Percentiles rank a stretch among this genome's conserved stretches.
These are phyloP conservation scores for Pyrus bretschneideri DNA, from an alignment of 306 rosid genomes.

Conservation along the genomic window DNA sequence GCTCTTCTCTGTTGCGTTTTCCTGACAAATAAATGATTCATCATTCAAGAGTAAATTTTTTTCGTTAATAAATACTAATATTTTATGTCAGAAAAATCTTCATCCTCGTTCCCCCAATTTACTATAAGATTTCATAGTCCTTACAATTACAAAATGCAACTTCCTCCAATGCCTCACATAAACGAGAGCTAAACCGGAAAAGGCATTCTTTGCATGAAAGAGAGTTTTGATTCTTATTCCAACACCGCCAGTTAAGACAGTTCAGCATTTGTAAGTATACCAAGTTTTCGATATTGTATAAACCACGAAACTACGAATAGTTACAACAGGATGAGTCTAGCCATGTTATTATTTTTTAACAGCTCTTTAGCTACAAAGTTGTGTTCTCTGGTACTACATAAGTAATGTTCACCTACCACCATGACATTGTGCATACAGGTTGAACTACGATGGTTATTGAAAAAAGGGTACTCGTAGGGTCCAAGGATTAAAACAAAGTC, in stretches of 20 bases:
- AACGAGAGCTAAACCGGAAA: background rate
- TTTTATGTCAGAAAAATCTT: background rate
- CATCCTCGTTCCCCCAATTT: background rate
- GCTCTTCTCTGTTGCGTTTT: constrained; percentile 54
- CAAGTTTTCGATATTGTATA: background rate
- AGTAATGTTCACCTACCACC: background rate
- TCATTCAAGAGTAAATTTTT: constrained; percentile 10
- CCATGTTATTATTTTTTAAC: background rate
- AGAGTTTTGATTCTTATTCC: background rate
- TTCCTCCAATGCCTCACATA: background rate
- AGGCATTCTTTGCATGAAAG: background rate
- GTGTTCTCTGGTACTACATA: background rate
- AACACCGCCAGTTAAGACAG: background rate
- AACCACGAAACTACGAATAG: background rate
- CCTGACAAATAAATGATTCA: constrained; percentile 50
- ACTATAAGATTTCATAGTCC: background rate
- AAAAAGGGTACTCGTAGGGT: background rate
- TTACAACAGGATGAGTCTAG: background rate
- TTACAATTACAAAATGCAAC: background rate
- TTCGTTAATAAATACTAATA: background rate
- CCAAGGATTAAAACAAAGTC: background rate
- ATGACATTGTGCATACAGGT: background rate
- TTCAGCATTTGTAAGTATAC: background rate
- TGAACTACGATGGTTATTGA: background rate
- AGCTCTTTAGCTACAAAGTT: background rate